Percentiles rank a stretch among this genome's conserved stretches.
phyloP scores from a whole-genome alignment of 23 red algal genomes.

The Cyanidiococcus yangmingshanensis region DNA sequence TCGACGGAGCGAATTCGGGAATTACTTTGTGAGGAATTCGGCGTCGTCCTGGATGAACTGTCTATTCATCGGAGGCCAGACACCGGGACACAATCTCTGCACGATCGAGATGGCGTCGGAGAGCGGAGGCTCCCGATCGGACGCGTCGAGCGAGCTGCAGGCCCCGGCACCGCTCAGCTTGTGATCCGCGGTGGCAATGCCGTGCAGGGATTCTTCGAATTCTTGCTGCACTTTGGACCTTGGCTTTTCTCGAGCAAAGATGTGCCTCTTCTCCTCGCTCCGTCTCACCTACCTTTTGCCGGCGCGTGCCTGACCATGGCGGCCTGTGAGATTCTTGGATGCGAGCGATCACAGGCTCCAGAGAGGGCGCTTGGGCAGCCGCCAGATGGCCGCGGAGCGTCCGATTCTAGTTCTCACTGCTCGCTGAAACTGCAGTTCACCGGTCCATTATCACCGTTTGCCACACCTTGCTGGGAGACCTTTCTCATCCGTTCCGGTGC shows the following conservation, averaged over 20 bases:
- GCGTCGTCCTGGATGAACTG: not conserved
- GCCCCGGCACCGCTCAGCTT: not conserved
- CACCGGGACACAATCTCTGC: too few relatives aligned
- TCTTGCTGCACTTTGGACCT: not conserved
- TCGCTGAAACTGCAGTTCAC: not conserved
- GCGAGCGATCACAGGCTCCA: too few relatives aligned
- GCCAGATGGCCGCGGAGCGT: too few relatives aligned
- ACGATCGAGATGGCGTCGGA: not conserved
- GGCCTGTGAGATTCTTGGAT: too few relatives aligned
- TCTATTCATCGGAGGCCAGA: not conserved
- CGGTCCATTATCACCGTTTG: not conserved
- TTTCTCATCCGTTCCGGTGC: not conserved
- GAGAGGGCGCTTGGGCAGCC: too few relatives aligned
- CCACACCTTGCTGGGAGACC: not conserved
- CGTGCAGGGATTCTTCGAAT: constrained; percentile 4
- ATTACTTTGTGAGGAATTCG: not conserved
- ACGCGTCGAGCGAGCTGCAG: not conserved
- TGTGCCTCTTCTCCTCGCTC: not conserved
- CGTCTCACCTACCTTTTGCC: not conserved
- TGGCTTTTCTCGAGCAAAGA: not conserved
- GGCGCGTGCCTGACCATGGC: not conserved
- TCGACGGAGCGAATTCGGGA: not conserved
- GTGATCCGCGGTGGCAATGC: not conserved
- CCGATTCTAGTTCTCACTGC: too few relatives aligned
- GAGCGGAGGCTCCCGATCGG: not conserved